These are phyloP conservation scores for Penicillium sp. DNA, from an alignment of 2,329 filamentous ascomycete genomes.

Conservation along the genomic window DNA sequence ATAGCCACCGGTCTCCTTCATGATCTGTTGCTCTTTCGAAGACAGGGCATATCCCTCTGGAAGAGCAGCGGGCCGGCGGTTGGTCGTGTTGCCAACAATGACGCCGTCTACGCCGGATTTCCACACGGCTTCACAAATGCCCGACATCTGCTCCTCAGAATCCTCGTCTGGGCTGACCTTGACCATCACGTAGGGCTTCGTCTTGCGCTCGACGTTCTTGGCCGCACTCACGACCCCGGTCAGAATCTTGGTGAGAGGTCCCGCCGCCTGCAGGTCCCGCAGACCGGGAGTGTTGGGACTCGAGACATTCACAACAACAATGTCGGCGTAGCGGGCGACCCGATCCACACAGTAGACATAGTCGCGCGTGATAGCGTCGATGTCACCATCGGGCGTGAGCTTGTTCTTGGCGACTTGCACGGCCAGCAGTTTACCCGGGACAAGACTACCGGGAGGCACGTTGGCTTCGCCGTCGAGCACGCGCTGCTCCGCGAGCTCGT, in stretches of 20 bases:
- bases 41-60: conserved; percentile 62
- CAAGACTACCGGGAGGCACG: conserved; percentile 77
- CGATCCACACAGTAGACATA: conserved; percentile 86
- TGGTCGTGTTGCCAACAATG: conserved; percentile 96
- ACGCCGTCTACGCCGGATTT: conserved; percentile 84
- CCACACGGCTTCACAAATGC: conserved; percentile 81
- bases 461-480: conserved; percentile 70
- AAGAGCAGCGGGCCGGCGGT: conserved; percentile 65
- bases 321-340: conserved; percentile 82
- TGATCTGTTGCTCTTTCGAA: conserved; percentile 57
- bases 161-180: conserved; percentile 98
- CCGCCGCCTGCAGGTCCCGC: conserved; percentile 75
- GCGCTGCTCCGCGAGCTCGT: conserved; percentile 58
- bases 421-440: conserved; percentile 68
- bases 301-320: conserved; percentile 96
- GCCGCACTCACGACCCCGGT: conserved; percentile 77
- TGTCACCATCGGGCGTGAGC: conserved; percentile 74
- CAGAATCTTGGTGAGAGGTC: conserved; percentile 74
- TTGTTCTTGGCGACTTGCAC: conserved; percentile 99
- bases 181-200: conserved; percentile 82
- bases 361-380: conserved; percentile 68
- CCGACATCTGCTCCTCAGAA: conserved; percentile 72
- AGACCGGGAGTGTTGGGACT: conserved; percentile 93
- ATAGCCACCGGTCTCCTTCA: conserved; percentile 78
- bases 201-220: conserved; percentile 59